Evolutionary conservation across 345 rosid species (phyloP).

Genomic region (Trapa incisa): DNA sequence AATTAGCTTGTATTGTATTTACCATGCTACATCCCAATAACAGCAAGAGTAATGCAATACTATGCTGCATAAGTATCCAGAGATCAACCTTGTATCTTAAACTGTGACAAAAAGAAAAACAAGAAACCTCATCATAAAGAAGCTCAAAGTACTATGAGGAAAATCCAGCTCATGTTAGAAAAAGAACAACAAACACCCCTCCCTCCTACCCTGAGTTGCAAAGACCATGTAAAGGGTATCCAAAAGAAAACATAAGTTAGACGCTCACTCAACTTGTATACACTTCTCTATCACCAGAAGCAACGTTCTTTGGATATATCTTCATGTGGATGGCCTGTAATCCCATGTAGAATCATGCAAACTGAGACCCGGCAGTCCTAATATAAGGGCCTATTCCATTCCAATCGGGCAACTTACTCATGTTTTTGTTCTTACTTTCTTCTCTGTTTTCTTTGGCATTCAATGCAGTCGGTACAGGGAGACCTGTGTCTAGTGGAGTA

Average conservation of each 20-base stretch:
- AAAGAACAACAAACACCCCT: neutral
- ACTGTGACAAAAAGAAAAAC: neutral
- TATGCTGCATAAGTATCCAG: neutral
- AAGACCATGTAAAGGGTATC: neutral
- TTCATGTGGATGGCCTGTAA: neutral
- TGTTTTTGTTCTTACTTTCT: conserved; percentile 17
- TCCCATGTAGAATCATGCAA: neutral
- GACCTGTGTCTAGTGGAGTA: conserved; percentile 23
- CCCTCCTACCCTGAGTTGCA: neutral
- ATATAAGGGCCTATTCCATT: neutral
- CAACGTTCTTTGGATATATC: neutral
- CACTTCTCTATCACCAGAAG: neutral
- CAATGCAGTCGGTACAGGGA: conserved; percentile 62
- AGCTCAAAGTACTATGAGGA: neutral
- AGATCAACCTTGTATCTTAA: neutral
- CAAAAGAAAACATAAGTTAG: neutral
- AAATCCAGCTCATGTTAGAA: neutral
- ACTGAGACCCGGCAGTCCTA: neutral
- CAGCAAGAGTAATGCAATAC: neutral
- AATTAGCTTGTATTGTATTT: neutral
- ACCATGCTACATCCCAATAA: neutral
- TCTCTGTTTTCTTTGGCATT: conserved; percentile 87
- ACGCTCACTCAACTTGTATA: neutral
- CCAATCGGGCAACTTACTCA: neutral
- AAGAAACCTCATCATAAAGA: neutral